A percentile compares a stretch with the other conserved stretches of the same genome.
These are phyloP conservation scores for Garcia nutans DNA, from an alignment of 345 rosid species.

Conservation along the genomic window DNA sequence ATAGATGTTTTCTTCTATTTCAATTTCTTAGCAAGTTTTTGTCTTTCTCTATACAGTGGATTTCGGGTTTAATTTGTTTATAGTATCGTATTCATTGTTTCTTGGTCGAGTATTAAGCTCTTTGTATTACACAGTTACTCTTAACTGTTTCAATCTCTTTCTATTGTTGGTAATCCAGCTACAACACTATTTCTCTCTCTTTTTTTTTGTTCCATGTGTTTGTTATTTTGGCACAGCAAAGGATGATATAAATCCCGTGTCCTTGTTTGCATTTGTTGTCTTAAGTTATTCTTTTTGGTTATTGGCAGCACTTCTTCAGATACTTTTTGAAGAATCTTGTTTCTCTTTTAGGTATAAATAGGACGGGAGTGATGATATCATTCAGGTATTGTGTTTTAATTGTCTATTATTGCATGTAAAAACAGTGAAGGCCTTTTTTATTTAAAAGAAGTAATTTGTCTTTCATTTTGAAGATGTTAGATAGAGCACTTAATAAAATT, in stretches of 20 bases:
- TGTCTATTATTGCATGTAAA: background rate
- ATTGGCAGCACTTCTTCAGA: background rate
- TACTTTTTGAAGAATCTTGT: background rate
- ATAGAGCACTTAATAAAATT: background rate
- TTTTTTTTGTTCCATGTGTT: background rate
- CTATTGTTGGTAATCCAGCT: background rate
- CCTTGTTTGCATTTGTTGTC: constrained; percentile 1
- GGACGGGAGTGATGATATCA: background rate
- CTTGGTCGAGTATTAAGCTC: background rate
- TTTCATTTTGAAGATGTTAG: background rate
- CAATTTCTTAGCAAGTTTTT: background rate
- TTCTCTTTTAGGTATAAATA: background rate
- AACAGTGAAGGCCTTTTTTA: background rate
- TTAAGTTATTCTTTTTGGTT: background rate
- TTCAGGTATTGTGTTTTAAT: background rate
- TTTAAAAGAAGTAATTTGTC: background rate
- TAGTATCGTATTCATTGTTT: background rate
- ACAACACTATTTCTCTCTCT: background rate
- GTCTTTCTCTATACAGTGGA: background rate
- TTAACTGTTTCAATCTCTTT: background rate
- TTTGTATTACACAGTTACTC: background rate
- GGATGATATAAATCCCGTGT: background rate
- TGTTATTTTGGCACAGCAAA: background rate
- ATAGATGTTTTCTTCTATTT: background rate
- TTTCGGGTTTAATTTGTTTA: constrained; percentile 4